Conservation (phyloP, 177 flowering plant genomes). For the Tripterygium wilfordii region DNA sequence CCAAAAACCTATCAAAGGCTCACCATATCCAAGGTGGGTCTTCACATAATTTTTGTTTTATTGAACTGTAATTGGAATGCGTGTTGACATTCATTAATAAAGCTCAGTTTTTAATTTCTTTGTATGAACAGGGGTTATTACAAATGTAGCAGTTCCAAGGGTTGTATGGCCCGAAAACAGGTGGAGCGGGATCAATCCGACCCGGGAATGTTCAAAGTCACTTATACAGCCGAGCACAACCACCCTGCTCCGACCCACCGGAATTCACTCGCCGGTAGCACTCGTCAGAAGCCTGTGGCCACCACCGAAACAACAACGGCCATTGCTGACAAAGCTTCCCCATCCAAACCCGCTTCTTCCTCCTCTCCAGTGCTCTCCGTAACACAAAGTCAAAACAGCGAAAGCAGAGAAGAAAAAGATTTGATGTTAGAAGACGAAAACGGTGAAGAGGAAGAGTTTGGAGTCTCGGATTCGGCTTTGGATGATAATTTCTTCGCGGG, state of each 20-base stretch:
- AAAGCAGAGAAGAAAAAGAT: constrained; percentile 32
- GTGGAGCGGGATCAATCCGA: constrained; percentile 78
- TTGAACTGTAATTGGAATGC: too few relatives aligned
- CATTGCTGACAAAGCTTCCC: constrained; percentile 8
- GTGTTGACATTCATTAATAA: background rate
- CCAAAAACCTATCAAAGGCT: constrained; percentile 96
- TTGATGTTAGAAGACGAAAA: constrained; percentile 29
- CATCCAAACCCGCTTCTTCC: constrained; percentile 27
- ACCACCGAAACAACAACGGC: constrained; percentile 11
- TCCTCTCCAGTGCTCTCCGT: constrained; percentile 27
- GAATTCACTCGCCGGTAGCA: constrained; percentile 70
- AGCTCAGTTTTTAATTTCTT: background rate
- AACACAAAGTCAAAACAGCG: constrained; percentile 13
- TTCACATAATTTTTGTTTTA: too few relatives aligned
- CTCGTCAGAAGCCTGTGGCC: constrained; percentile 56
- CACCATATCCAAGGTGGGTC: constrained; percentile 94
- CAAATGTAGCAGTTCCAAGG: constrained; percentile 91
- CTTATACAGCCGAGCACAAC: constrained; percentile 49
- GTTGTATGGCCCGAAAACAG: constrained; percentile 90
- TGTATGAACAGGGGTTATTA: constrained; percentile 70
- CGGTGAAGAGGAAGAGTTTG: constrained; percentile 25
- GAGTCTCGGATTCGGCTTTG: constrained; percentile 27
- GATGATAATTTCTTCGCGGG: constrained; percentile 63
- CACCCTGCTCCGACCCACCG: constrained; percentile 49
- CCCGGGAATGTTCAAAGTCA: constrained; percentile 45